These are phyloP conservation scores for Globisporangium uncinulatum DNA, from an alignment of 352 stramenopile species.

Conservation along the genomic window DNA sequence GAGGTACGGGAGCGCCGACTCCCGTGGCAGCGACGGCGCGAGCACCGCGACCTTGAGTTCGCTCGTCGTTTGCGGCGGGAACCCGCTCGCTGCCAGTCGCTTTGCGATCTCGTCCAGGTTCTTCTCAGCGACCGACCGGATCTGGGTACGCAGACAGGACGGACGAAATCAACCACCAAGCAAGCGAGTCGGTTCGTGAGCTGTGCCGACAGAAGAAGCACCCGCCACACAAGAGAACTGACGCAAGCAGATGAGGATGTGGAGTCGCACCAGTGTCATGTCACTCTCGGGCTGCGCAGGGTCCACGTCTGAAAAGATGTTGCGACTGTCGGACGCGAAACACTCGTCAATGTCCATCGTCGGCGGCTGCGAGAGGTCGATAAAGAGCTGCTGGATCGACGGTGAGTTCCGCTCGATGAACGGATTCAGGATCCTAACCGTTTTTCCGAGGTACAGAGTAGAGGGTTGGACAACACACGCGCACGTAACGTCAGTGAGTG, in stretches of 20 bases:
- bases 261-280: conserved; percentile 32
- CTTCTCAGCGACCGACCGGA: conserved; percentile 62
- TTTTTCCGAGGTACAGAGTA: no score
- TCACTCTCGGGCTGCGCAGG: conserved; percentile 54
- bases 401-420: conserved; percentile 84
- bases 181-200: not conserved
- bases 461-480: no score
- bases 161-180: no score
- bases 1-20: conserved; percentile 16
- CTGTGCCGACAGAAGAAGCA: no score
- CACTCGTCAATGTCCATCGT: conserved; percentile 67
- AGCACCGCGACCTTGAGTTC: conserved; percentile 55
- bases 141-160: conserved; percentile 19
- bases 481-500: no score
- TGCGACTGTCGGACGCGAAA: conserved; percentile 64
- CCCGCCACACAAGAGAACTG: not conserved
- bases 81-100: conserved; percentile 42
- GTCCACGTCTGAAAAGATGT: conserved; percentile 63
- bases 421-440: conserved; percentile 67
- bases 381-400: conserved; percentile 74
- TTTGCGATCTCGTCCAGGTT: conserved; percentile 71
- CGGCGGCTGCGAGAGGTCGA: conserved; percentile 56
- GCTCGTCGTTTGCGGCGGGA: conserved; percentile 29
- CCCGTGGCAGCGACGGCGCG: conserved; percentile 11
- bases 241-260: not conserved